phyloP scores from a whole-genome alignment of 106 monocot genomes.

The Hemerocallis citrina region DNA sequence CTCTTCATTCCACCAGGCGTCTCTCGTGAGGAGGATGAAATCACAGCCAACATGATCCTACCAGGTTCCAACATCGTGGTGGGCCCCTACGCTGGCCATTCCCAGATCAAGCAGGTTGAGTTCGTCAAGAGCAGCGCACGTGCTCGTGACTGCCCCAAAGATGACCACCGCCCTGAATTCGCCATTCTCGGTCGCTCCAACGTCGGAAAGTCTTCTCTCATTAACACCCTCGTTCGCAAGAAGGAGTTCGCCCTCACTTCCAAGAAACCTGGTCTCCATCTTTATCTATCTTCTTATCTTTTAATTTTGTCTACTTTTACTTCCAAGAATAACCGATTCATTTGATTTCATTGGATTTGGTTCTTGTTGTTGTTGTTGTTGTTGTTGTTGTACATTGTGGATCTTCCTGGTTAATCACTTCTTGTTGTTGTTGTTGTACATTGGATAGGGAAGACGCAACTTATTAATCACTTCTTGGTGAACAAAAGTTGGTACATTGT shows the following conservation, averaged over 20 bases:
- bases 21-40: slow-evolving; percentile 21
- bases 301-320: background rate
- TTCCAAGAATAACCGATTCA: no score
- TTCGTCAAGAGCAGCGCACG: slow-evolving; percentile 87
- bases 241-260: slow-evolving; percentile 94
- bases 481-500: slow-evolving; percentile 98
- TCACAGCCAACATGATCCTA: slow-evolving; percentile 48
- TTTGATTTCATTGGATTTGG: background rate
- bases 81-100: slow-evolving; percentile 85
- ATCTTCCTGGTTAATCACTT: background rate
- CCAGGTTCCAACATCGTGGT: slow-evolving; percentile 92
- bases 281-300: background rate
- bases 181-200: slow-evolving; percentile 89
- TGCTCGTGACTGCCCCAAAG: slow-evolving; percentile 76
- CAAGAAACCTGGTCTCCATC: slow-evolving; percentile 97
- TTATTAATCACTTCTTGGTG: slow-evolving; percentile 94
- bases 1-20: slow-evolving; percentile 60
- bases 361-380: background rate
- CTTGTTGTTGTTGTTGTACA: background rate
- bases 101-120: slow-evolving; percentile 68
- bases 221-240: slow-evolving; percentile 68
- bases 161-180: slow-evolving; percentile 78
- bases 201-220: slow-evolving; percentile 93
- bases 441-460: slow-evolving; percentile 82
- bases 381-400: background rate